Conservation (phyloP, 371 early-diverging fungal species). For the Rhizoclosmatium hyalinum region DNA sequence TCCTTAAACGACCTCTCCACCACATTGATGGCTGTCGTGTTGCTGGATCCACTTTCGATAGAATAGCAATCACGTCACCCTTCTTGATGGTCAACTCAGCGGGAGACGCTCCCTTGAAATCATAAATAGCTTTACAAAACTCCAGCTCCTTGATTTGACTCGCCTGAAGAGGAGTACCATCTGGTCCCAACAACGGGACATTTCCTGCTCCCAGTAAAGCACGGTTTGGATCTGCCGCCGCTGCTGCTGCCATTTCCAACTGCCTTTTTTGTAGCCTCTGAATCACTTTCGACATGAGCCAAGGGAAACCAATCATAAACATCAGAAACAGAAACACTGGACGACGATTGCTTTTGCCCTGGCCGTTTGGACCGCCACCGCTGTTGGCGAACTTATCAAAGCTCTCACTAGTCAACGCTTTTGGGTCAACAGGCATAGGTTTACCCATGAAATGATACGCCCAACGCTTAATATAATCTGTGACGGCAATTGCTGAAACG, state of each 20-base stretch:
- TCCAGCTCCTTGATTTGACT: conserved; percentile 71
- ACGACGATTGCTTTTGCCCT: conserved; percentile 34
- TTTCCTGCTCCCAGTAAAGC: conserved; percentile 22
- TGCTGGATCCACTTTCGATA: conserved; percentile 70
- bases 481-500: conserved; percentile 74
- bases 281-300: conserved; percentile 83
- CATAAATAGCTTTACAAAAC: conserved; percentile 86
- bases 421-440: conserved; percentile 66
- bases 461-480: conserved; percentile 55
- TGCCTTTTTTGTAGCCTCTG: conserved; percentile 63
- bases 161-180: conserved; percentile 52
- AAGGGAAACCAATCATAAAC: conserved; percentile 88
- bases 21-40: conserved; percentile 78
- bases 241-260: conserved; percentile 55
- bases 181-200: conserved; percentile 31
- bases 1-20: conserved; percentile 90
- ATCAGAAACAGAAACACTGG: conserved; percentile 81
- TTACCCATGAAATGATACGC: conserved; percentile 70
- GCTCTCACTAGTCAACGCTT: conserved; percentile 39
- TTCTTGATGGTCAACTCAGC: conserved; percentile 81
- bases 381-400: conserved; percentile 41
- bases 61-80: conserved; percentile 87
- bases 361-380: neutral
- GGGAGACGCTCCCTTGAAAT: conserved; percentile 77
- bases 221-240: conserved; percentile 40